phyloP scores from a whole-genome alignment of 306 rosid genomes.

The Ormosia semicastrata region DNA sequence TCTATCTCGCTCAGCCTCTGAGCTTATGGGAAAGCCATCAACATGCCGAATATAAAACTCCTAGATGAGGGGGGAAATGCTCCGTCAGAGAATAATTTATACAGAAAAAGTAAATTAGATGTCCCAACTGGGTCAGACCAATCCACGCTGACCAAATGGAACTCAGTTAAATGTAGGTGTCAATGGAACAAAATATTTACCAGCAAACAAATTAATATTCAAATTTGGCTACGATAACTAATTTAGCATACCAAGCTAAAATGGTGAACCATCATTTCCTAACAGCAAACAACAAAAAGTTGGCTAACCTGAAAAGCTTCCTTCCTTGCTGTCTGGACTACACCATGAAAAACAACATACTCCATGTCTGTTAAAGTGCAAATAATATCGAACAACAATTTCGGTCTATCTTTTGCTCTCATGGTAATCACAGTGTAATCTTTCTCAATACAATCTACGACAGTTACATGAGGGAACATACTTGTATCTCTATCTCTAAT shows the following conservation, averaged over 20 bases:
- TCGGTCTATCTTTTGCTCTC: slow-evolving; percentile 87
- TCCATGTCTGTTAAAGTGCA: slow-evolving; percentile 98
- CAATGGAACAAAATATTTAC: not conserved
- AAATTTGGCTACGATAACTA: not conserved
- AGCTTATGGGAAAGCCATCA: slow-evolving; percentile 86
- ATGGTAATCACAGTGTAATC: slow-evolving; percentile 80
- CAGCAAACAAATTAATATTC: not conserved
- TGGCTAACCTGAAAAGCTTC: slow-evolving; percentile 81
- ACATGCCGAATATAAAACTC: slow-evolving; percentile 89
- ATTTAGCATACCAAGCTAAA: not conserved
- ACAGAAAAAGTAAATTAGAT: not conserved
- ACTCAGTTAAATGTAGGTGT: not conserved
- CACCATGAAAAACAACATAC: slow-evolving; percentile 88
- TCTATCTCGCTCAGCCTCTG: slow-evolving; percentile 88
- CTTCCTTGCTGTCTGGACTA: slow-evolving; percentile 65
- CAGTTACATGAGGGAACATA: slow-evolving; percentile 66
- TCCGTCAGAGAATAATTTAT: not conserved
- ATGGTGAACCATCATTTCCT: not conserved
- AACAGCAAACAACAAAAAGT: not conserved
- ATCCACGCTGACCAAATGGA: slow-evolving; percentile 7
- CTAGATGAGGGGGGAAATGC: slow-evolving; percentile 37
- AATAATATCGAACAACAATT: slow-evolving; percentile 82
- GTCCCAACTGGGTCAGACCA: not conserved
- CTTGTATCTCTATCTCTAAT: slow-evolving; percentile 49
- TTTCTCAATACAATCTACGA: slow-evolving; percentile 69